phyloP scores from a whole-genome alignment of 176 grass and related monocot genomes.

The Aegilops bicornis region DNA sequence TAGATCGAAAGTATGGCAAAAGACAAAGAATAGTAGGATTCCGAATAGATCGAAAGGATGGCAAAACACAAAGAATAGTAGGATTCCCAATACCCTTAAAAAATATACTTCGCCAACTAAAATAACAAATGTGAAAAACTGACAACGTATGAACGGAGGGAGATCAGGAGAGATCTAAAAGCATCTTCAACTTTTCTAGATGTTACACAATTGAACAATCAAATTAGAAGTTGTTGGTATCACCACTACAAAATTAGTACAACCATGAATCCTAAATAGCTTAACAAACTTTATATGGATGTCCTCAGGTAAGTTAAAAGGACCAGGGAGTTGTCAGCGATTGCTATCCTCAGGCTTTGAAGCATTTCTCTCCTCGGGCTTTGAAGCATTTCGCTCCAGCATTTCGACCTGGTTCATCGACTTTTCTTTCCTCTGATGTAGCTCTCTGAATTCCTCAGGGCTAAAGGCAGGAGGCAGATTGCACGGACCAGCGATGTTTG shows the following conservation, averaged over 20 bases:
- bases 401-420: slow-evolving; percentile 59
- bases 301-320: background rate
- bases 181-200: slow-evolving; percentile 11
- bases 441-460: slow-evolving; percentile 38
- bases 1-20: background rate
- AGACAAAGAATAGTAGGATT: no score
- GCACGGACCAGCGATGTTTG: slow-evolving; percentile 50
- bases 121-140: background rate
- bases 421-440: slow-evolving; percentile 46
- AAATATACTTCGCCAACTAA: background rate
- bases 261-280: slow-evolving; percentile 20
- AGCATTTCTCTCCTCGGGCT: background rate
- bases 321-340: slow-evolving; percentile 6
- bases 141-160: background rate
- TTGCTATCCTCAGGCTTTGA: slow-evolving; percentile 22
- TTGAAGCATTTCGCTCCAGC: slow-evolving; percentile 54
- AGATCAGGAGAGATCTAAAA: slow-evolving; percentile 10
- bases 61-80: background rate
- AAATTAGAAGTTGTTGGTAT: slow-evolving; percentile 19
- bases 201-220: background rate
- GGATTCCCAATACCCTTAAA: background rate
- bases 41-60: background rate
- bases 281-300: slow-evolving; percentile 17
- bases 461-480: slow-evolving; percentile 61
- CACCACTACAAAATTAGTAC: slow-evolving; percentile 24